Evolutionary conservation across 129 eudicot genomes (phyloP).

Genomic region (Escallonia herrerae): DNA sequence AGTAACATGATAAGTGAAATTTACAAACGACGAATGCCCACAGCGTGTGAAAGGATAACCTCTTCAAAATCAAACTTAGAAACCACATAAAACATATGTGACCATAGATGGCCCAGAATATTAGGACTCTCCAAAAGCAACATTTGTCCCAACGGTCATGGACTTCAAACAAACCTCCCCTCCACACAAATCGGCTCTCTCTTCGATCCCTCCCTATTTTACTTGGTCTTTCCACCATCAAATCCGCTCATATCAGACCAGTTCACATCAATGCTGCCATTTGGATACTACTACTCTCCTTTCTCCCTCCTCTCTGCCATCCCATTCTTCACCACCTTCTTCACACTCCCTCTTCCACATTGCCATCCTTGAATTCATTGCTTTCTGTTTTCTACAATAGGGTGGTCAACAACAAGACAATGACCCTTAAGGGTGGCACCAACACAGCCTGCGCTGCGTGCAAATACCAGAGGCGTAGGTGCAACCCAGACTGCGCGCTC

Average conservation of each 20-base stretch:
- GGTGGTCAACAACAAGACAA: conserved; percentile 1
- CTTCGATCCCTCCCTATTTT: conserved; percentile 26
- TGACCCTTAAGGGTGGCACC: conserved; percentile 88
- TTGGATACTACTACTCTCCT: not conserved
- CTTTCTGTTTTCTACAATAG: not conserved
- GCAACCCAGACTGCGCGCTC: conserved; percentile 67
- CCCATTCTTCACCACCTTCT: not conserved
- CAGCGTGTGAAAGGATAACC: not conserved
- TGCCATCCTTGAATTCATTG: not conserved
- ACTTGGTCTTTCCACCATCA: conserved; percentile 52
- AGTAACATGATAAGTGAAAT: no score
- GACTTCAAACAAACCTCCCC: conserved; percentile 36
- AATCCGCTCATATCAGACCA: conserved; percentile 33
- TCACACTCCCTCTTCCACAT: not conserved
- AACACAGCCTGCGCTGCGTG: conserved; percentile 96
- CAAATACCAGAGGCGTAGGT: conserved; percentile 73
- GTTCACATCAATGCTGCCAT: conserved; percentile 11
- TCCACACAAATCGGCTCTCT: conserved; percentile 28
- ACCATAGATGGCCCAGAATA: conserved; percentile 20
- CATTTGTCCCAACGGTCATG: conserved; percentile 32
- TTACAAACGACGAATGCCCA: no score
- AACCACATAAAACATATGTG: not conserved
- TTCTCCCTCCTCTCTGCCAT: not conserved
- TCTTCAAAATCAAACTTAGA: conserved; percentile 5
- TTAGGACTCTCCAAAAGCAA: conserved; percentile 16